Conservation (phyloP, 179 eudicot genomes). For the Silene coronaria region DNA sequence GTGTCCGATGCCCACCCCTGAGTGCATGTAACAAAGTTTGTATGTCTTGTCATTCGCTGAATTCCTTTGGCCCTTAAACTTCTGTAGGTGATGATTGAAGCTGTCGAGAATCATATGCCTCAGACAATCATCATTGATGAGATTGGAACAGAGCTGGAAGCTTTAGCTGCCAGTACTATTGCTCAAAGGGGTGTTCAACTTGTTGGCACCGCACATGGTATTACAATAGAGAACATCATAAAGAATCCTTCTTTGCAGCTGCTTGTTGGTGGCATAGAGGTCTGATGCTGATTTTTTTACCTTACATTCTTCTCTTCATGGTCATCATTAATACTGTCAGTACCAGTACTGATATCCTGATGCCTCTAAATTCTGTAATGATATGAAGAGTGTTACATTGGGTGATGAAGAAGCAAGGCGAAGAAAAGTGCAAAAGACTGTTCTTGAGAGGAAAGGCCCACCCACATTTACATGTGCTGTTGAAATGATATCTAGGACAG, state of each 20-base stretch:
- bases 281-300: slow-evolving; percentile 14
- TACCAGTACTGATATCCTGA: slow-evolving; percentile 4
- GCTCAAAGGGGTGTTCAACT: slow-evolving; percentile 99
- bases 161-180: slow-evolving; percentile 94
- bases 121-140: slow-evolving; percentile 94
- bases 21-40: neutral
- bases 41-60: neutral
- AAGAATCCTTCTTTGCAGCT: slow-evolving; percentile 88
- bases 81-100: slow-evolving; percentile 91
- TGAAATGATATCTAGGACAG: slow-evolving; percentile 85
- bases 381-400: slow-evolving; percentile 75
- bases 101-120: slow-evolving; percentile 98
- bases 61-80: neutral
- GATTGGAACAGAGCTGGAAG: slow-evolving; percentile 96
- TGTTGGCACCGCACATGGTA: slow-evolving; percentile 96
- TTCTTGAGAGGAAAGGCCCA: slow-evolving; percentile 97
- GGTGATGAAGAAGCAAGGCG: slow-evolving; percentile 99
- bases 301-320: neutral
- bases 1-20: neutral
- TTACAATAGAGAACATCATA: slow-evolving; percentile 80
- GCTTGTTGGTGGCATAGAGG: slow-evolving; percentile 99
- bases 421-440: slow-evolving; percentile 96
- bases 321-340: neutral
- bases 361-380: slow-evolving; percentile 8
- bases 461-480: slow-evolving; percentile 91